Evolutionary conservation across 176 grass and related monocot species (phyloP).

Genomic region (Carex pumila): DNA sequence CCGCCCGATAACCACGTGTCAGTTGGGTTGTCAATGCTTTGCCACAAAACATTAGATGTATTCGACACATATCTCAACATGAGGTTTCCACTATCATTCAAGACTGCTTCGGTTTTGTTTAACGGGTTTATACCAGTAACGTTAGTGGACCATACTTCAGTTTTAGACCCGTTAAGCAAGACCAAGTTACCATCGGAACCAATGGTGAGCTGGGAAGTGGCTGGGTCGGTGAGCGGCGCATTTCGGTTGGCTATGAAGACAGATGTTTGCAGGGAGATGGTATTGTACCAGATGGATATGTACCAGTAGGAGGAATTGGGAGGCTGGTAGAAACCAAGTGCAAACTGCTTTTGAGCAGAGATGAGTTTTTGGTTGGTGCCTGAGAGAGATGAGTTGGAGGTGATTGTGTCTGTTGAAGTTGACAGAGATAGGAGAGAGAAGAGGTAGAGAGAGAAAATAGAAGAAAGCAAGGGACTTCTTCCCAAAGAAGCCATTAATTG

Average conservation of each 20-base stretch:
- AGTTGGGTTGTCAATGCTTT: conserved; percentile 67
- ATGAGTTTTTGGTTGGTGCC: conserved; percentile 40
- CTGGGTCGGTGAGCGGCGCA: conserved; percentile 31
- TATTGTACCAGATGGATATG: conserved; percentile 92
- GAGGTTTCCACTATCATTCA: conserved; percentile 57
- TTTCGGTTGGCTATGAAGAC: conserved; percentile 55
- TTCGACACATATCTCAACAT: conserved; percentile 43
- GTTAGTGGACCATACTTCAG: conserved; percentile 49
- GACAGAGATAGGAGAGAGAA: conserved; percentile 26
- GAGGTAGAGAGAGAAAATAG: conserved; percentile 25
- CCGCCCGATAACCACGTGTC: conserved; percentile 59
- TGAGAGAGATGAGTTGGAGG: conserved; percentile 35
- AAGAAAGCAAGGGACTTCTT: background rate
- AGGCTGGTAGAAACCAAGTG: conserved; percentile 62
- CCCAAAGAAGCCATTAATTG: background rate
- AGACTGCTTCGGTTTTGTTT: conserved; percentile 39
- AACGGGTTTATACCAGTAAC: conserved; percentile 18
- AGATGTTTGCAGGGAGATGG: conserved; percentile 24
- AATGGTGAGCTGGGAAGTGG: conserved; percentile 39
- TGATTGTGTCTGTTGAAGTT: conserved; percentile 49
- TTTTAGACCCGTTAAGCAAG: conserved; percentile 55
- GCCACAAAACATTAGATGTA: conserved; percentile 51
- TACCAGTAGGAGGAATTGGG: conserved; percentile 39
- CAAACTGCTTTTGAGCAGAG: conserved; percentile 41
- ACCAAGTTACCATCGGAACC: conserved; percentile 54